Evolutionary conservation across 306 rosid genomes (phyloP).

Genomic region (Fagus sylvatica): DNA sequence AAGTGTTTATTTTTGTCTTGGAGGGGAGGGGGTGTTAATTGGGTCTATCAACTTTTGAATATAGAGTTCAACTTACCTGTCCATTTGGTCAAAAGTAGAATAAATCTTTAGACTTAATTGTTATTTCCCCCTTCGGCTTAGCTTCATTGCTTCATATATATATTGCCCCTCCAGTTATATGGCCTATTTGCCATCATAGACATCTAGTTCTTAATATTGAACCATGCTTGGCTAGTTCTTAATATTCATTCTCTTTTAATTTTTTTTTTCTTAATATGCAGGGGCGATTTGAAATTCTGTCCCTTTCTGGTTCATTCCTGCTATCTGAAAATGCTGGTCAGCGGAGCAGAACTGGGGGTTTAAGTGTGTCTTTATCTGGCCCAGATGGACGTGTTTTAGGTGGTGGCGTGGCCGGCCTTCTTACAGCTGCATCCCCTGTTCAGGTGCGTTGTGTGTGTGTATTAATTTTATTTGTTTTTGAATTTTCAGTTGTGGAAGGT

Average conservation of each 20-base stretch:
- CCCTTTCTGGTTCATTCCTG: slow-evolving; percentile 68
- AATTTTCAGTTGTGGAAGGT: background rate
- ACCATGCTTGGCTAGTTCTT: background rate
- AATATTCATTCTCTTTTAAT: background rate
- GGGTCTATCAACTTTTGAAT: background rate
- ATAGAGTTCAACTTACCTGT: background rate
- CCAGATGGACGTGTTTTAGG: slow-evolving; percentile 79
- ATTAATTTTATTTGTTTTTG: background rate
- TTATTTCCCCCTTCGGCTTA: background rate
- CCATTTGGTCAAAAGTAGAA: background rate
- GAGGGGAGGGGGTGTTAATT: too few species aligned
- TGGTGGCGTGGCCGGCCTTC: slow-evolving; percentile 66
- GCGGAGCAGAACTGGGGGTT: slow-evolving; percentile 51
- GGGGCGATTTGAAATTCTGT: slow-evolving; percentile 77
- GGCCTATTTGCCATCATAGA: background rate
- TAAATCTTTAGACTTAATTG: background rate
- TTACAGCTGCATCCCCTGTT: slow-evolving; percentile 77
- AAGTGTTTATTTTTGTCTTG: too few species aligned
- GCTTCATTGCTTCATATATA: background rate
- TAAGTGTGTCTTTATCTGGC: slow-evolving; percentile 65
- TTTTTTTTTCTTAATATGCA: slow-evolving; percentile 27
- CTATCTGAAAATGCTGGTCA: slow-evolving; percentile 46
- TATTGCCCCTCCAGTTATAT: background rate
- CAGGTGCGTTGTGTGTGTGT: slow-evolving; percentile 46
- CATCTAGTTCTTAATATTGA: too few species aligned